A percentile compares a stretch with the other conserved stretches of the same genome.
phyloP scores from a whole-genome alignment of 1,284 basidiomycete genomes.

The Trichosporon ovoides region DNA sequence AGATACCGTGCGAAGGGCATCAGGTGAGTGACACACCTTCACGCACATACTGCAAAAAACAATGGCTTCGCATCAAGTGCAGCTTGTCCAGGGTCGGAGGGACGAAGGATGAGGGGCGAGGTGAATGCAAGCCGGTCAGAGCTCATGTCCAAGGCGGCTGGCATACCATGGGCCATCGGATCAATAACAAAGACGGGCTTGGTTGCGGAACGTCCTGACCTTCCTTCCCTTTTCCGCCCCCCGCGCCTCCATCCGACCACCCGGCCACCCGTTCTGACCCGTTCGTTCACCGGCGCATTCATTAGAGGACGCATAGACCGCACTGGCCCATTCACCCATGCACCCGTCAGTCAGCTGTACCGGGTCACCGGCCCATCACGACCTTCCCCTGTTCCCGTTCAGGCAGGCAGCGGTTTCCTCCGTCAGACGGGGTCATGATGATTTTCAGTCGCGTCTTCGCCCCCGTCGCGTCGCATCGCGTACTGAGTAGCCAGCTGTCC shows the following conservation, averaged over 20 bases:
- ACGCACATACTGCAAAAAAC: not conserved
- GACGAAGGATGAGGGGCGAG: not conserved
- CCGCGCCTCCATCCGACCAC: not conserved
- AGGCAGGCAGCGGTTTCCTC: not conserved
- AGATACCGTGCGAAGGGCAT: not conserved
- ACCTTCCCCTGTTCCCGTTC: not conserved
- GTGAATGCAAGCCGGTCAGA: not conserved
- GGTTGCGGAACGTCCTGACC: not conserved
- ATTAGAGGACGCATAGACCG: not conserved
- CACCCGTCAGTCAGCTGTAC: not conserved
- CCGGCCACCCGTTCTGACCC: not conserved
- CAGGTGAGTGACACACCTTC: not conserved
- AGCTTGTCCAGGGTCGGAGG: no score
- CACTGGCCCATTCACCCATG: not conserved
- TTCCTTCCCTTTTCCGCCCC: not conserved
- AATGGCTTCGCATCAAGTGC: no score
- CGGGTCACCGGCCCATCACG: not conserved
- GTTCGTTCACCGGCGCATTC: not conserved
- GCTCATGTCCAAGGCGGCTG: no score
- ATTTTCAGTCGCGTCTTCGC: not conserved
- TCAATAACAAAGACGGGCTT: not conserved
- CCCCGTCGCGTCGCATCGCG: not conserved
- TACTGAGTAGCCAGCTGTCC: not conserved
- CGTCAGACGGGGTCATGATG: not conserved
- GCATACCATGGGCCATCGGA: not conserved